A percentile compares a stretch with the other conserved stretches of the same genome.
These are phyloP conservation scores for Botryosphaeria dothidea DNA, from an alignment of 2,329 filamentous ascomycete species.

Conservation along the genomic window DNA sequence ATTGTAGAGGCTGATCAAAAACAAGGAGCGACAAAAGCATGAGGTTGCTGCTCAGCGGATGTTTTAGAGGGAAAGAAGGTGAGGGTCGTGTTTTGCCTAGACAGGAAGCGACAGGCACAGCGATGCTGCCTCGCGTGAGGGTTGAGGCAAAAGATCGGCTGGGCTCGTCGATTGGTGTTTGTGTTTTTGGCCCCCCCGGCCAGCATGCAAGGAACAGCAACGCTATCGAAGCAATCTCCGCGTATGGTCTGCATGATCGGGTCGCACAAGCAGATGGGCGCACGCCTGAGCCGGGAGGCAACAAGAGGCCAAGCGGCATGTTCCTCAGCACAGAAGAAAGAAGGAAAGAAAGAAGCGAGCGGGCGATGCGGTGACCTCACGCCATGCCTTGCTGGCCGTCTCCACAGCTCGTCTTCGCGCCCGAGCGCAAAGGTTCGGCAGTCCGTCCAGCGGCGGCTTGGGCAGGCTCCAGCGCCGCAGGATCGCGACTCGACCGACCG, in stretches of 20 bases:
- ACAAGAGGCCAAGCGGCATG: neutral
- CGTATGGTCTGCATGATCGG: slow-evolving; percentile 1
- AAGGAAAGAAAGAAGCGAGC: neutral
- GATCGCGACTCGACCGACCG: neutral
- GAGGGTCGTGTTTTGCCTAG: too few species aligned
- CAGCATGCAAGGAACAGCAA: slow-evolving; percentile 9
- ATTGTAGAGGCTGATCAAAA: too few species aligned
- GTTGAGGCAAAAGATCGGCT: neutral
- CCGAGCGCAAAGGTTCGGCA: neutral
- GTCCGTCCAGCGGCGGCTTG: neutral
- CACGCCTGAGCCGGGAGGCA: neutral
- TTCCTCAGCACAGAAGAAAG: neutral
- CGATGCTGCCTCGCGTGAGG: neutral
- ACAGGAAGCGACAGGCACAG: too few species aligned
- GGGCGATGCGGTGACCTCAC: neutral
- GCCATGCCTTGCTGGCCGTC: neutral
- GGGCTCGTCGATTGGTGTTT: neutral
- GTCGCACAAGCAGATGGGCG: neutral
- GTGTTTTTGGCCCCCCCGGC: neutral
- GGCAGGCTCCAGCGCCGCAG: neutral
- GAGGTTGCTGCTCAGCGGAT: too few species aligned
- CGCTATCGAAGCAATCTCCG: slow-evolving; percentile 14
- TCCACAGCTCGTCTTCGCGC: neutral
- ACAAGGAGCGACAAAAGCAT: too few species aligned
- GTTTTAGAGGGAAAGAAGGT: too few species aligned